phyloP scores from a whole-genome alignment of 2,329 filamentous ascomycete genomes.

The Hirsutella minnesotensis region DNA sequence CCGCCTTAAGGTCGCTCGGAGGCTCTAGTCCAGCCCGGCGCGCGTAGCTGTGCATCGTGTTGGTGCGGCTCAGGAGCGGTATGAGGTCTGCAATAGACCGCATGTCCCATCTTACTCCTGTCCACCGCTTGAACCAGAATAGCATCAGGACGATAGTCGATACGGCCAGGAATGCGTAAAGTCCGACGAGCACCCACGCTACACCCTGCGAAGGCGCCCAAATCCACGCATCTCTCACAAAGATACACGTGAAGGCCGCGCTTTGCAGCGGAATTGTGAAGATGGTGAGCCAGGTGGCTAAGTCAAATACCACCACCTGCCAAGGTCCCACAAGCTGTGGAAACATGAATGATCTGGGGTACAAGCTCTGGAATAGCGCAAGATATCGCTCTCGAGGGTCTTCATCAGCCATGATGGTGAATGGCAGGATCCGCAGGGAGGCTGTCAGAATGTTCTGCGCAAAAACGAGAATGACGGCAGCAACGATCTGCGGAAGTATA shows the following conservation, averaged over 20 bases:
- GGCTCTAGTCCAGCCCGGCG: slow-evolving; percentile 47
- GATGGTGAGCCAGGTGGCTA: slow-evolving; percentile 65
- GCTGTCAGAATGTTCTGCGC: slow-evolving; percentile 63
- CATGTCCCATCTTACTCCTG: slow-evolving; percentile 77
- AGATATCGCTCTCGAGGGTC: slow-evolving; percentile 46
- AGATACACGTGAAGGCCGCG: slow-evolving; percentile 57
- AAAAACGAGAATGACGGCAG: slow-evolving; percentile 61
- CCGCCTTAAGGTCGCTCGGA: slow-evolving; percentile 38
- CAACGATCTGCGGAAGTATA: slow-evolving; percentile 70
- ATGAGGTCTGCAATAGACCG: slow-evolving; percentile 72
- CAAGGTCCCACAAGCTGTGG: slow-evolving; percentile 49
- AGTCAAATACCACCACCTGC: slow-evolving; percentile 51
- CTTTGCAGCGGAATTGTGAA: slow-evolving; percentile 76
- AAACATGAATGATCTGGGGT: slow-evolving; percentile 58
- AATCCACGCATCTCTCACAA: slow-evolving; percentile 50
- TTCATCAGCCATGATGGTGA: slow-evolving; percentile 61
- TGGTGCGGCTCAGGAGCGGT: slow-evolving; percentile 67
- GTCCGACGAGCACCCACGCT: slow-evolving; percentile 62
- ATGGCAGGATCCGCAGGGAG: slow-evolving; percentile 67
- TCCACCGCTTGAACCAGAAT: slow-evolving; percentile 54
- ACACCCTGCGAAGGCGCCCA: slow-evolving; percentile 73
- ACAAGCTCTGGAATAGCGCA: slow-evolving; percentile 56
- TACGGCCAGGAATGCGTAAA: slow-evolving; percentile 58
- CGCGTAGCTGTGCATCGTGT: slow-evolving; percentile 61
- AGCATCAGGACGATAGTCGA: slow-evolving; percentile 41